Evolutionary conservation across 768 basidiomycete species (phyloP).

Genomic region (Boletus rex-veris): DNA sequence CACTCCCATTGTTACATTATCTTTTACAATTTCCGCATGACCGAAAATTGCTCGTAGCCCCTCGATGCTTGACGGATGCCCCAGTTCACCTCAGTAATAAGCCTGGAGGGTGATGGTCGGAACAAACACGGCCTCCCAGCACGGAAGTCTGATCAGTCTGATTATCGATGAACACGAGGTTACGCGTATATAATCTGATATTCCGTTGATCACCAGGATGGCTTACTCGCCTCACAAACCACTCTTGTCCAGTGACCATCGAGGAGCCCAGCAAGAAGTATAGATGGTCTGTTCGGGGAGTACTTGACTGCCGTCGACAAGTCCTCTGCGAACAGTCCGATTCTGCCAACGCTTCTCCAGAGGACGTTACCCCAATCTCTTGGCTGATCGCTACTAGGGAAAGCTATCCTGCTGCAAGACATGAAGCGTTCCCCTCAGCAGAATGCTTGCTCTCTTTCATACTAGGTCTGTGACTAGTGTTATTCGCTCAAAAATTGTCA

Average conservation of each 20-base stretch:
- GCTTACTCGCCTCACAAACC: not conserved
- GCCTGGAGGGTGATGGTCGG: not conserved
- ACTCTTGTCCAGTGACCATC: not conserved
- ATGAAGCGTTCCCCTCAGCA: too few relatives aligned
- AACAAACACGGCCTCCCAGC: not conserved
- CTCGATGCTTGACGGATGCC: not conserved
- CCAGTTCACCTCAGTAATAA: not conserved
- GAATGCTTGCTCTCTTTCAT: too few relatives aligned
- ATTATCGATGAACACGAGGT: conserved; percentile 5
- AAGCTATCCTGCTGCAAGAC: too few relatives aligned
- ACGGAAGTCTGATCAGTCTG: not conserved
- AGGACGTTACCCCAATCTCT: not conserved
- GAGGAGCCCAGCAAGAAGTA: not conserved
- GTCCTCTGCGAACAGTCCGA: conserved; percentile 1
- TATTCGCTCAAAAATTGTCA: not conserved
- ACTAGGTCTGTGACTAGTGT: too few relatives aligned
- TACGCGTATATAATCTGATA: not conserved
- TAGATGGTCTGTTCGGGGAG: conserved; percentile 5
- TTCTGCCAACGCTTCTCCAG: not conserved
- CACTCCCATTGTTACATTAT: not conserved
- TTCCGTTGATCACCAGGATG: not conserved
- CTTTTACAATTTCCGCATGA: not conserved
- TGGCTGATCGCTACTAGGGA: too few relatives aligned
- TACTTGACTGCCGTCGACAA: conserved; percentile 1
- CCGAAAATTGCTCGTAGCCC: not conserved